A percentile compares a stretch with the other conserved stretches of the same genome.
Evolutionary conservation across 108 stramenopile species (phyloP).

Genomic region (Nitzschia sp.): DNA sequence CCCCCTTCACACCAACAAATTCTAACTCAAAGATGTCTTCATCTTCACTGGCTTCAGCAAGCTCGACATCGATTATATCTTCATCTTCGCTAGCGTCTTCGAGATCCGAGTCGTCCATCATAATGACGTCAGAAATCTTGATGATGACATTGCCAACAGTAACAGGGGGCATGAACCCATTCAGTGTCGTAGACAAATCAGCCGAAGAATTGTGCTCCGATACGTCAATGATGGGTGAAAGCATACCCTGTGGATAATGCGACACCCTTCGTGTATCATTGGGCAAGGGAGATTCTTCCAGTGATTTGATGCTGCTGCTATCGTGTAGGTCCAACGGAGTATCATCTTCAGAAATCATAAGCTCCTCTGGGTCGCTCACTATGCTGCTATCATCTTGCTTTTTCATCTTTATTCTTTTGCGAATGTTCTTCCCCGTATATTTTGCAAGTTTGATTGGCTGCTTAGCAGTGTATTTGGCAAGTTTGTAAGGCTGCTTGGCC

Average conservation of each 20-base stretch:
- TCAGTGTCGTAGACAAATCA: neutral
- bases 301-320: neutral
- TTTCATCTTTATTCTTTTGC: constrained; percentile 1
- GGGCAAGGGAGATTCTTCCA: neutral
- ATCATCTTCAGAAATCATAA: neutral
- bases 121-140: neutral
- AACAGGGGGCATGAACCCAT: neutral
- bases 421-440: neutral
- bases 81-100: constrained; percentile 1
- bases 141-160: neutral
- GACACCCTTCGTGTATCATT: neutral
- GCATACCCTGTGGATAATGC: neutral
- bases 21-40: too few species aligned
- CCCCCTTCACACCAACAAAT: too few species aligned
- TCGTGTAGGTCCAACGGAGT: neutral
- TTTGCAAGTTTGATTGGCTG: constrained; percentile 21
- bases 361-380: neutral
- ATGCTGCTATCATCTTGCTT: constrained; percentile 1
- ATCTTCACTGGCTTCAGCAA: too few species aligned
- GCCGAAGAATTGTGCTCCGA: neutral
- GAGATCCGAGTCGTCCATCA: constrained; percentile 1
- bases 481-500: constrained; percentile 13
- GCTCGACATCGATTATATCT: neutral
- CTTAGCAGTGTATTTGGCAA: constrained; percentile 16
- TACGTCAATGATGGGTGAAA: neutral